Evolutionary conservation across 176 grass and related monocot genomes (phyloP).

Genomic region (Aegilops umbellulata): DNA sequence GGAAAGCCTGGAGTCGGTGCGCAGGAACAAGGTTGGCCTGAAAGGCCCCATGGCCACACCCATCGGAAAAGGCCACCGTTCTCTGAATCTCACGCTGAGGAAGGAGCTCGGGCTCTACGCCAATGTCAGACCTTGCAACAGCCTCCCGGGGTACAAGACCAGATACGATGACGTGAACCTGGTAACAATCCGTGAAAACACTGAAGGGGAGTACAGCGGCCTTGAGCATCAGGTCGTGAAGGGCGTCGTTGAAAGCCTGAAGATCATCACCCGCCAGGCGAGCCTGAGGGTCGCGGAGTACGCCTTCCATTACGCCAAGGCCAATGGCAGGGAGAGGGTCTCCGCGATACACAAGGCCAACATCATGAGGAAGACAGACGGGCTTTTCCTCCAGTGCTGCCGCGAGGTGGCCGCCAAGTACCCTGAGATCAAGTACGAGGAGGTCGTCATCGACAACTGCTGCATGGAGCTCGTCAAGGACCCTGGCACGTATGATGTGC

Average conservation of each 20-base stretch:
- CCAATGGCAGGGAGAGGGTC: slow-evolving; percentile 80
- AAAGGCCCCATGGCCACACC: slow-evolving; percentile 93
- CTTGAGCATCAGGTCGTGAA: slow-evolving; percentile 98
- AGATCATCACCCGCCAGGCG: slow-evolving; percentile 94
- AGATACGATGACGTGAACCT: slow-evolving; percentile 92
- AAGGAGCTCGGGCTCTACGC: slow-evolving; percentile 94
- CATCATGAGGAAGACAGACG: slow-evolving; percentile 98
- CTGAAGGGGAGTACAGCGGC: slow-evolving; percentile 95
- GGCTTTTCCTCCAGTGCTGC: slow-evolving; percentile 97
- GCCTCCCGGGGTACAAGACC: slow-evolving; percentile 89
- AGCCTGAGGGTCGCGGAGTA: slow-evolving; percentile 97
- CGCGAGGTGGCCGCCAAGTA: slow-evolving; percentile 94
- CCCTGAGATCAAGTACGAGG: slow-evolving; percentile 88
- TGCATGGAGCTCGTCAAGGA: slow-evolving; percentile 99
- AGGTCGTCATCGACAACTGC: slow-evolving; percentile 97
- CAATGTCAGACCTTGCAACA: slow-evolving; percentile 96
- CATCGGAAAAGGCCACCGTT: slow-evolving; percentile 84
- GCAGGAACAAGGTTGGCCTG: slow-evolving; percentile 72
- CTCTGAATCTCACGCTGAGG: slow-evolving; percentile 78
- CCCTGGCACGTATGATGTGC: slow-evolving; percentile 74
- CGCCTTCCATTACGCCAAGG: slow-evolving; percentile 92
- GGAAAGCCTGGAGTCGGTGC: slow-evolving; percentile 77
- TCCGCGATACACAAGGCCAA: slow-evolving; percentile 99
- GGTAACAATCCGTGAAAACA: slow-evolving; percentile 95
- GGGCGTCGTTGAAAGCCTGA: slow-evolving; percentile 97